Conservation (phyloP, 768 basidiomycete genomes). For the Auricularia cornea region DNA sequence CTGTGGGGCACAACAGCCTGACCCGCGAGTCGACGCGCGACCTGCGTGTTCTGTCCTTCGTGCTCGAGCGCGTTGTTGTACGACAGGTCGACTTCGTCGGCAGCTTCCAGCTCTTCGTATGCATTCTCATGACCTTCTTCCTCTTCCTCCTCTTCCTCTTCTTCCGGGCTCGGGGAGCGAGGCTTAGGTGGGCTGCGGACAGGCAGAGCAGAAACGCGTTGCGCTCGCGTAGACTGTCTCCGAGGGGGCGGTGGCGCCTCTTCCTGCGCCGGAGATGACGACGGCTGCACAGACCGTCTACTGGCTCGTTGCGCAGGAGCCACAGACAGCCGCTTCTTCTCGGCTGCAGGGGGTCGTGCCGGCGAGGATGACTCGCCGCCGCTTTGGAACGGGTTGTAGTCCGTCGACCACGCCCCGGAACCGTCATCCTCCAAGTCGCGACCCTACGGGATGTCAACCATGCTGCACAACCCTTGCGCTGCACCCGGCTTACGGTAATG, state of each 20-base stretch:
- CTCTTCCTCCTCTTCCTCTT: conserved; percentile 18
- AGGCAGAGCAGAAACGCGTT: not conserved
- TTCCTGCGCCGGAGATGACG: not conserved
- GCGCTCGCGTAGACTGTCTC: not conserved
- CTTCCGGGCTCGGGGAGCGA: not conserved
- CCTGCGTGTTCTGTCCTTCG: conserved; percentile 23
- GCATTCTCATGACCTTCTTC: conserved; percentile 20
- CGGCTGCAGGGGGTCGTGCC: conserved; percentile 38
- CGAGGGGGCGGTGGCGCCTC: not conserved
- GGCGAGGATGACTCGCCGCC: conserved; percentile 87
- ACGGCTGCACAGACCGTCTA: not conserved
- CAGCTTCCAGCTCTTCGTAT: conserved; percentile 8
- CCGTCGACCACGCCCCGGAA: conserved; percentile 83
- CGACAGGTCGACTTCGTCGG: conserved; percentile 10
- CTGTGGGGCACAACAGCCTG: conserved; percentile 12
- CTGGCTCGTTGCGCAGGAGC: not conserved
- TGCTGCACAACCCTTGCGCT: not conserved
- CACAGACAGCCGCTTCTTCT: not conserved
- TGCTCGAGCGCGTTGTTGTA: conserved; percentile 10
- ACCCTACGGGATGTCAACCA: not conserved
- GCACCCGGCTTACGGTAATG: not conserved
- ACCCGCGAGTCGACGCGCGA: conserved; percentile 32
- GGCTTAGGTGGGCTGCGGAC: not conserved
- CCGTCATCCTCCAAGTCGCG: not conserved
- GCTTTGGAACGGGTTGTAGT: conserved; percentile 84